Conservation (phyloP, 345 rosid genomes). For the Gossypioides kirkii region DNA sequence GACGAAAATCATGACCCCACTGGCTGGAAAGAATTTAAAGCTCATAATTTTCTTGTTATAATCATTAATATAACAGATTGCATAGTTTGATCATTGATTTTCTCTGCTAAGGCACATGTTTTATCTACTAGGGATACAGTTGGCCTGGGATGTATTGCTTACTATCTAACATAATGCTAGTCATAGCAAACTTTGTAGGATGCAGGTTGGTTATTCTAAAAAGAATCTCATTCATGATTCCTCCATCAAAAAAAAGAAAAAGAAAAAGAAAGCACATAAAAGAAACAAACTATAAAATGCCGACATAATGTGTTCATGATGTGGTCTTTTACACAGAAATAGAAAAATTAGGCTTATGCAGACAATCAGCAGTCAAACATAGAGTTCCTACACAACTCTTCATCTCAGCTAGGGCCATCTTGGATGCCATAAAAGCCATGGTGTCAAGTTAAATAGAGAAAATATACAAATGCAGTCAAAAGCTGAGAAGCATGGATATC, state of each 20-base stretch:
- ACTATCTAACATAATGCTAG: background rate
- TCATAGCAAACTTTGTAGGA: background rate
- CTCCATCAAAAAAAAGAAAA: background rate
- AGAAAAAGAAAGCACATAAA: background rate
- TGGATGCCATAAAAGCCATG: background rate
- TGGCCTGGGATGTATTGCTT: background rate
- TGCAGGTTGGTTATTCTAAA: background rate
- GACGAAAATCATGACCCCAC: slow-evolving; percentile 99
- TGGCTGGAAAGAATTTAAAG: slow-evolving; percentile 47
- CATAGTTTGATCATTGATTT: background rate
- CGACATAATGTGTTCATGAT: background rate
- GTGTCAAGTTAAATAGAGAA: background rate
- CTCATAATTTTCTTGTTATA: background rate
- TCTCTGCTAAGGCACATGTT: background rate
- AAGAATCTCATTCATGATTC: background rate
- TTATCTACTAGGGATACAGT: background rate
- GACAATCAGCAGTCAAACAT: background rate
- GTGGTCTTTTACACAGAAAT: background rate
- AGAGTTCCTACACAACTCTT: background rate
- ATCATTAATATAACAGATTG: background rate
- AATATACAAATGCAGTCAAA: background rate
- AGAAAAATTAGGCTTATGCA: background rate
- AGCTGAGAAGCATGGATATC: background rate
- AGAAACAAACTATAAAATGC: background rate
- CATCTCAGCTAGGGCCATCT: background rate